Base-by-base conservation (phyloP, 352 stramenopile genomes). In the Phytophthora megakarya region DNA sequence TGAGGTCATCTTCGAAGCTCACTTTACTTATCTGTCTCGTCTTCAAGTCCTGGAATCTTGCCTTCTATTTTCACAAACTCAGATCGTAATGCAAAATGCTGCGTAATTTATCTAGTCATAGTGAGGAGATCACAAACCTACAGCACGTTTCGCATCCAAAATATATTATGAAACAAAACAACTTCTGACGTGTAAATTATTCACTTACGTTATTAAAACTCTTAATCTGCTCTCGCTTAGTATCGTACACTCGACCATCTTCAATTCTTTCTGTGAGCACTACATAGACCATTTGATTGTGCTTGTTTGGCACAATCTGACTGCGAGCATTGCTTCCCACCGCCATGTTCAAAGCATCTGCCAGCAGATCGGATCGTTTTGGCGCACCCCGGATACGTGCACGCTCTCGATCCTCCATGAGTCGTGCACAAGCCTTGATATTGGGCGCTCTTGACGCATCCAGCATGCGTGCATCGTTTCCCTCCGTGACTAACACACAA, bases 311-410 rank as follows among this genome's bases (percentile, higher is more conserved):
- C 26, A 26, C 60, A 68, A 16, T 42, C 60, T 9, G 16, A 35
- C 8, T 47, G 43, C 4, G 51, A 45, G 15, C 51, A 68, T 12
- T 61, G 51, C 16, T 63, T 68, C 5, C 60, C 60, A 42, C 60
- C 60, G 3, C 60, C 60, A 10, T 67, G 60, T 21, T 68, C 51
- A 25, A 68, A 68, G 44, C 60, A 68, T 25, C 18, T 68, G 0
- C 60, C 60, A 33, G 26, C 35, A 26, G 60, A 68, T 10, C 60
- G 60, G 16, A 61, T 35, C 33, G 42, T 63, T 21, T 63, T 68
- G 11, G 23, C 32, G 22, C 60, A 68, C 5, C 11, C 44, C n/a
- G 51, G 51, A 33, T 40, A 44, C 16, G 38, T 45, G 19, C 60
- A 68, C 16, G 28, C 51, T 32, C 51, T 57, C 1, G 43, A 49